phyloP scores from a whole-genome alignment of 306 rosid species.

The Elaeagnus macrophylla region DNA sequence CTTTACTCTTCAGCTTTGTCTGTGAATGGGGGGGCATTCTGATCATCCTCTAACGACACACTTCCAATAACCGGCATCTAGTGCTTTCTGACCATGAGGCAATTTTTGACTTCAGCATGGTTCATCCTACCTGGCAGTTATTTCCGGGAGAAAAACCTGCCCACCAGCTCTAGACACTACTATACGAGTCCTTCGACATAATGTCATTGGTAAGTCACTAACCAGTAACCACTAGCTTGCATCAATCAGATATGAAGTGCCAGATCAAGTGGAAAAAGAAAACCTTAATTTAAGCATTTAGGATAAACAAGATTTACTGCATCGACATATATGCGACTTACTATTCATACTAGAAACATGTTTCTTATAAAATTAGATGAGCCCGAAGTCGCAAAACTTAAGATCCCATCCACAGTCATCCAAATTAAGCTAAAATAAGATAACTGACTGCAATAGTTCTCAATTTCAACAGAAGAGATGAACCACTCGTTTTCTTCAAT shows the following conservation, averaged over 20 bases:
- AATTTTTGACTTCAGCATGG: too few relatives aligned
- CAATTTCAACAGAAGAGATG: slow-evolving; percentile 42
- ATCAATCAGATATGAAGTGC: not conserved
- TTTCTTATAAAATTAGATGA: slow-evolving; percentile 33
- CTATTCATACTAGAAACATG: slow-evolving; percentile 54
- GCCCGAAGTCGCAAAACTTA: slow-evolving; percentile 60
- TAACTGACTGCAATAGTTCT: slow-evolving; percentile 38
- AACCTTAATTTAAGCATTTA: slow-evolving; percentile 17
- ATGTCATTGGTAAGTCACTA: not conserved
- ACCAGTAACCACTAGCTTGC: not conserved
- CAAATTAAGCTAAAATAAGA: slow-evolving; percentile 46
- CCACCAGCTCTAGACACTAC: too few relatives aligned
- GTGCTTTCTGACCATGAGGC: too few relatives aligned
- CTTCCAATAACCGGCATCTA: too few relatives aligned
- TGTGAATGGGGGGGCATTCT: too few relatives aligned
- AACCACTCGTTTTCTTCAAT: slow-evolving; percentile 20
- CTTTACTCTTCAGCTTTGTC: too few relatives aligned
- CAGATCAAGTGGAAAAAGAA: not conserved
- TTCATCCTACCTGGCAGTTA: too few relatives aligned
- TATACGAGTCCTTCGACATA: too few relatives aligned
- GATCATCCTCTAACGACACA: too few relatives aligned
- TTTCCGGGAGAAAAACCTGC: too few relatives aligned
- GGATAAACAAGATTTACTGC: slow-evolving; percentile 25
- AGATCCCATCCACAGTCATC: slow-evolving; percentile 55
- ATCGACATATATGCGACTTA: slow-evolving; percentile 34